Base-by-base conservation (phyloP, 257 asterid genomes). In the Ballota nigra region DNA sequence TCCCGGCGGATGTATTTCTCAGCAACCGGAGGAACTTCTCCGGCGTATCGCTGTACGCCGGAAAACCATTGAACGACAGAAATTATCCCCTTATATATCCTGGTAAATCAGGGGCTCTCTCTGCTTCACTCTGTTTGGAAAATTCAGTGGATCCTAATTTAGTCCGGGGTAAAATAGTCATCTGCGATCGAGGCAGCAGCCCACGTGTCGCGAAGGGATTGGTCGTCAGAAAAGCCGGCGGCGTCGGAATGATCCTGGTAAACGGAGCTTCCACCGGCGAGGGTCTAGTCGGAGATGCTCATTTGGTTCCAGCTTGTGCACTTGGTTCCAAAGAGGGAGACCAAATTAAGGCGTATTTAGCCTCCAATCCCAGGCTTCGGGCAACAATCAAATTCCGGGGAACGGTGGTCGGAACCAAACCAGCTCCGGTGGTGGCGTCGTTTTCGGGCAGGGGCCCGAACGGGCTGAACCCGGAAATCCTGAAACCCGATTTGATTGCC, bases 371-470 rank as follows among this genome's bases (percentile, higher is more conserved):
- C 0, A 15, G 22, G 2, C 85, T 87, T 8, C 72, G 72, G 2
- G 97, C 92, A 12, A 88, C 97, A 0, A 85, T 91, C 34, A 71
- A 66, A 65, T 88, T 91, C 77, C 70, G 57, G 2, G 96, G 96
- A 7, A 91, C 97, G 6, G 79, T 87, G 1, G 55, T 88, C 38
- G 97, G 97, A 3, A 77, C 86, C 3, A 88, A 84, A 36, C 97
- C 97, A 0, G 97, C 97, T 51, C 96, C 97, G 13, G 97, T 91
- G 0, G 96, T 91, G 45, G 97, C 97, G 33, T 91, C 96, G 1
- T 91, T 91, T 75, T 91, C 97, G 0, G 95, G 86, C 0, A 43
- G 97, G 64, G 97, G 97, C 0, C 97, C 97, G 0, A 91, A 91
- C 28, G 94, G 87, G 4, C 78, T 87, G 47, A 91, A 88, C 62